Conservation (phyloP, 495 filamentous ascomycete genomes). For the Talaromyces liani region DNA sequence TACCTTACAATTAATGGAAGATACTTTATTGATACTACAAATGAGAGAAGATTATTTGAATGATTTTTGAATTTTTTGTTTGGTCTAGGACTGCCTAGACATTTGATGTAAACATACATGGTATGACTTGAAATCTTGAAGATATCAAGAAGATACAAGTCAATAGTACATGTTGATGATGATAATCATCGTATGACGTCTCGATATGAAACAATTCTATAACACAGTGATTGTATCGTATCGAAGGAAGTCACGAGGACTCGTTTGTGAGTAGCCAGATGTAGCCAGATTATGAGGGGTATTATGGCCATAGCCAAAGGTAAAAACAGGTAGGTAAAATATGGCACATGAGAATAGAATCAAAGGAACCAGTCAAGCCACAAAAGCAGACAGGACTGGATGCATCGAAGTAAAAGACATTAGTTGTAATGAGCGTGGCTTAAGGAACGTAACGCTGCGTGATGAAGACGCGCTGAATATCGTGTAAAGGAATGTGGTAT, state of each 20-base stretch:
- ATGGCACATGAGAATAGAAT: background rate
- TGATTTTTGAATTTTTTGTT: slow-evolving; percentile 1
- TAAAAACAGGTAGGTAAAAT: background rate
- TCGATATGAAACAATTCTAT: background rate
- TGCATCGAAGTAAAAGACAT: background rate
- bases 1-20: too few species aligned
- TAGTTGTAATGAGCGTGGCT: slow-evolving; percentile 1
- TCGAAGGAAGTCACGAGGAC: background rate
- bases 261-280: background rate
- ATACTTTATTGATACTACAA: background rate
- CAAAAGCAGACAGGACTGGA: background rate
- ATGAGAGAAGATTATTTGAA: background rate
- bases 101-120: background rate
- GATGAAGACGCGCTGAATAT: background rate
- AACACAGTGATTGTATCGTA: background rate
- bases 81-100: slow-evolving; percentile 2
- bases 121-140: background rate
- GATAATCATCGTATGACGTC: background rate
- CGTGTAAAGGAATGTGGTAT: background rate
- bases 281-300: background rate
- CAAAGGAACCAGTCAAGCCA: background rate
- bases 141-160: background rate
- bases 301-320: background rate
- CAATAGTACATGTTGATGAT: background rate
- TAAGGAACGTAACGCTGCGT: slow-evolving; percentile 4